Percentiles rank a stretch among this genome's conserved stretches.
phyloP scores from a whole-genome alignment of 2,329 filamentous ascomycete species.

The Aureobasidium sp. region DNA sequence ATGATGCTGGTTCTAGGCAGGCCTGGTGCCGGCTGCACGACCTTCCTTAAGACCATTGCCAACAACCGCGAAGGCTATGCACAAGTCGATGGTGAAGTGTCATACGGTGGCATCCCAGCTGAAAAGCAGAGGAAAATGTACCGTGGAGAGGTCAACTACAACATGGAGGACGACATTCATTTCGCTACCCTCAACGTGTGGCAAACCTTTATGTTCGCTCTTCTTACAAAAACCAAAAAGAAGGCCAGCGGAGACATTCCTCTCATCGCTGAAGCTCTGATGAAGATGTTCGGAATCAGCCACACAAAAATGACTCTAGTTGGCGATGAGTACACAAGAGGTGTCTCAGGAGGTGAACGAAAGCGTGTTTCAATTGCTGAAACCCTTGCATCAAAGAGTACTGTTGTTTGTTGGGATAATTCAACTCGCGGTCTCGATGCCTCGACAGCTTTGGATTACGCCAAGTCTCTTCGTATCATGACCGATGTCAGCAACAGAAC shows the following conservation, averaged over 20 bases:
- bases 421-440: conserved; percentile 72
- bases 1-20: conserved; percentile 69
- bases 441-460: conserved; percentile 70
- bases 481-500: conserved; percentile 67
- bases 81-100: conserved; percentile 58
- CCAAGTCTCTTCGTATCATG: conserved; percentile 68
- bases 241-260: conserved; percentile 55
- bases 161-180: conserved; percentile 68
- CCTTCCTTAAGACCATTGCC: conserved; percentile 66
- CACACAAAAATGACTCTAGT: conserved; percentile 69
- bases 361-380: conserved; percentile 76
- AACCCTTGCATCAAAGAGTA: conserved; percentile 63
- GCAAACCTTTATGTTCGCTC: conserved; percentile 67
- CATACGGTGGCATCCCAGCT: conserved; percentile 63
- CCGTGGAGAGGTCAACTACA: conserved; percentile 70
- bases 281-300: conserved; percentile 70
- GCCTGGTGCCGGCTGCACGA: conserved; percentile 67
- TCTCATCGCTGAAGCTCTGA: conserved; percentile 58
- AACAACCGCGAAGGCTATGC: conserved; percentile 62
- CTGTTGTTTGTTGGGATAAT: conserved; percentile 73
- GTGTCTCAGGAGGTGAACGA: conserved; percentile 71
- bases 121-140: conserved; percentile 60
- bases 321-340: conserved; percentile 63
- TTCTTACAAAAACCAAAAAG: conserved; percentile 68
- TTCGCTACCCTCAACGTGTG: conserved; percentile 67